These are phyloP conservation scores for Asterophora lycoperdoides DNA, from an alignment of 768 basidiomycete species.

Conservation along the genomic window DNA sequence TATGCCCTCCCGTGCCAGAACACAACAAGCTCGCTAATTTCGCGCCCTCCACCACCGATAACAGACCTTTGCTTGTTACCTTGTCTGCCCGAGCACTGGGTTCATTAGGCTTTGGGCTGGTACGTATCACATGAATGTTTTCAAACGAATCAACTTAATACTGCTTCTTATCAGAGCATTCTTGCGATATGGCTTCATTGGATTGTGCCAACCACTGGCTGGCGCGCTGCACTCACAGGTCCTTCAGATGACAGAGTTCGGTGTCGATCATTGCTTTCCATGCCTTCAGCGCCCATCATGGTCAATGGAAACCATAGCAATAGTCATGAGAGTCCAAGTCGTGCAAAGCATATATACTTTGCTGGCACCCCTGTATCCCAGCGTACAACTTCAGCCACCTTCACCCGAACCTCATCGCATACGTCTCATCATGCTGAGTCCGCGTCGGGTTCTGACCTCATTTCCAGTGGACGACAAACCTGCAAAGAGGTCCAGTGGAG, in stretches of 20 bases:
- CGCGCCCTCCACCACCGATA: conserved; percentile 4
- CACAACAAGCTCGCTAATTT: conserved; percentile 3
- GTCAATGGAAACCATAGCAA: background rate
- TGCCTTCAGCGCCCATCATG: conserved; percentile 11
- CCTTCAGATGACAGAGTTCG: conserved; percentile 6
- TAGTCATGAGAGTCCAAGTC: too few species aligned
- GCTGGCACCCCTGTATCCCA: background rate
- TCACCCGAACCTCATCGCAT: too few species aligned
- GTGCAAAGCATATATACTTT: conserved; percentile 13
- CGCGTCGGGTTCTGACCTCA: too few species aligned
- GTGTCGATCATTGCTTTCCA: conserved; percentile 7
- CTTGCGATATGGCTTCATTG: conserved; percentile 41
- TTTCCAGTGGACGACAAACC: too few species aligned
- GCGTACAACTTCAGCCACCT: background rate
- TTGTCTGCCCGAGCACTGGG: conserved; percentile 23
- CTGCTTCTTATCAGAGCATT: conserved; percentile 32
- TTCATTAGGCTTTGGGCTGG: conserved; percentile 35
- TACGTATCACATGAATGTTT: conserved; percentile 18
- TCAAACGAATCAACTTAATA: conserved; percentile 1
- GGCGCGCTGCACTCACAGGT: background rate
- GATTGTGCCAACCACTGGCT: conserved; percentile 26
- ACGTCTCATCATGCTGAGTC: too few species aligned
- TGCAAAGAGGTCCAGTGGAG: too few species aligned
- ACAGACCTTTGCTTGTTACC: conserved; percentile 15
- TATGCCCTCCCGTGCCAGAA: conserved; percentile 8